Base-by-base conservation (phyloP, 257 asterid genomes). In the Scutellaria minor region DNA sequence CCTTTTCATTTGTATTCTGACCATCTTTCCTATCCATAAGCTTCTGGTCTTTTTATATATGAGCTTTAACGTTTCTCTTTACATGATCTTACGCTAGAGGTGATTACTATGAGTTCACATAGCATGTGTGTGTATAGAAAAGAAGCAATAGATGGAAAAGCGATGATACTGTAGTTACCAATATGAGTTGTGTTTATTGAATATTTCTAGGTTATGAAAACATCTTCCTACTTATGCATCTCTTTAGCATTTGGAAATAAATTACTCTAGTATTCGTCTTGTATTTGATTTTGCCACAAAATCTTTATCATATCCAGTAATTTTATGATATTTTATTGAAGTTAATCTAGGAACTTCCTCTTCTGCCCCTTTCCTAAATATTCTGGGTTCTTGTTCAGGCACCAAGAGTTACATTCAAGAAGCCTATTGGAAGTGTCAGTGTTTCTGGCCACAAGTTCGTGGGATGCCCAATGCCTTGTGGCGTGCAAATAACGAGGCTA, bases 391-490 rank as follows among this genome's bases (percentile, higher is more conserved):
- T 60, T 65, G 61, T 81, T 59, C 93, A 93, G 98, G 96, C 98
- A 77, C 97, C 98, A 18, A 88, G 91, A 72, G 98, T 93, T 35
- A 44, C 85, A 40, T 93, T 93, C 90, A 91, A 89, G 82, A 93
- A 93, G 82, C 97, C 97, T 18, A 93, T 93, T 37, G 97, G 98
- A 61, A 93, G 98, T 62, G 96, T 91, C 46, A 93, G 98, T 31
- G 98, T 93, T 56, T 93, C 98, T 24, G 97, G 97, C 24, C 98
- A 93, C 87, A 93, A 93, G 85, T 89, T 93, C 64, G 98, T 93
- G 61, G 97, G 98, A 31, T 93, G 97, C 80, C 98, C 97, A 58
- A 93, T 93, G 98, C 97, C 98, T 42, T 93, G 98, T 65, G 98
- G 98, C 53, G 91, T 93, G 44, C 98, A 93, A 73, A 27, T 93